Evolutionary conservation across 2,329 filamentous ascomycete genomes (phyloP).

Genomic region (Paraphaeosphaeria minitans): DNA sequence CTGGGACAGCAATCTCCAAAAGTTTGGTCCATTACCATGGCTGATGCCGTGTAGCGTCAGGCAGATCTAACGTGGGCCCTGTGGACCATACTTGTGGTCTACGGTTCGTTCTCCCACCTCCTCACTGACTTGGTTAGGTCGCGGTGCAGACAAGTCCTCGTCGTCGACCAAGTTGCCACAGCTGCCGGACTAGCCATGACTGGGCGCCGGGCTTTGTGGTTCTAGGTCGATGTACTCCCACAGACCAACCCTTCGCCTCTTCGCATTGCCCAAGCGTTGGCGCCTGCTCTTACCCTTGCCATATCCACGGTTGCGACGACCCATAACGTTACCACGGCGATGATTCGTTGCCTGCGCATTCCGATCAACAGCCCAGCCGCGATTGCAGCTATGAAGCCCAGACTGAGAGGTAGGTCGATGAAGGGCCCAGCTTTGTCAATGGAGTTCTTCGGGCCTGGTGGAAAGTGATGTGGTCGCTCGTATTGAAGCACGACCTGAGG

Average conservation of each 20-base stretch:
- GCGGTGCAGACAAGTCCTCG: constrained; percentile 29
- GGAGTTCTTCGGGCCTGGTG: constrained; percentile 29
- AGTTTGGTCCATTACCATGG: background rate
- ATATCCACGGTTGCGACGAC: constrained; percentile 45
- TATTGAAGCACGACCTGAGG: constrained; percentile 45
- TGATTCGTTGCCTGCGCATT: constrained; percentile 48
- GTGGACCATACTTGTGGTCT: constrained; percentile 25
- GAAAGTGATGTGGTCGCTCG: constrained; percentile 43
- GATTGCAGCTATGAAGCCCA: constrained; percentile 46
- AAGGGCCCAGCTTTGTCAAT: constrained; percentile 44
- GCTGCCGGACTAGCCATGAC: constrained; percentile 27
- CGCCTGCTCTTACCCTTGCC: constrained; percentile 43
- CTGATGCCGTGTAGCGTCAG: background rate
- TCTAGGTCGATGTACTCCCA: constrained; percentile 32
- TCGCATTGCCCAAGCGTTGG: constrained; percentile 41
- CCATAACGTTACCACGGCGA: constrained; percentile 46
- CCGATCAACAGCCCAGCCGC: constrained; percentile 47
- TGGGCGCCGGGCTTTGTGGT: constrained; percentile 12
- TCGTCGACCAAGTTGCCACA: constrained; percentile 37
- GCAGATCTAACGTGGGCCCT: background rate
- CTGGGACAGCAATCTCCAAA: background rate
- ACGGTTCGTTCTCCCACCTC: constrained; percentile 48
- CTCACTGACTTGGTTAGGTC: constrained; percentile 43
- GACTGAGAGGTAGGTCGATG: constrained; percentile 50
- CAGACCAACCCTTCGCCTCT: constrained; percentile 34